phyloP scores from a whole-genome alignment of 108 stramenopile genomes.

The Fragilaria radians region DNA sequence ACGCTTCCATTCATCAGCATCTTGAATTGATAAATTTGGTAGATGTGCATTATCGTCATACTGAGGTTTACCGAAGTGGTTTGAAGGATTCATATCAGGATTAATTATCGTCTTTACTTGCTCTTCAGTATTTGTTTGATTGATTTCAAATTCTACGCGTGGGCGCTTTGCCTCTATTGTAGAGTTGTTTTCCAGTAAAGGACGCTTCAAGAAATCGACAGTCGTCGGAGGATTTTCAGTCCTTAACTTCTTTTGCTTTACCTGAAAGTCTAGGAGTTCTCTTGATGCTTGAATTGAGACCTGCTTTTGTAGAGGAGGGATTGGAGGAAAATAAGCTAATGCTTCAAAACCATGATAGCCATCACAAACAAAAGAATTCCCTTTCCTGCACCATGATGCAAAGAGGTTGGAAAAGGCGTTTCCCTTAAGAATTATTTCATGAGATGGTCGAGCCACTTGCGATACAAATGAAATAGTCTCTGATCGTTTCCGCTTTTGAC shows the following conservation, averaged over 20 bases:
- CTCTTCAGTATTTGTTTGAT: too few relatives aligned
- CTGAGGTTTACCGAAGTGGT: too few relatives aligned
- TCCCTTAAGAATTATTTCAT: neutral
- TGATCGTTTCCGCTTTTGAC: neutral
- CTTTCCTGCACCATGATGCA: conserved; percentile 6
- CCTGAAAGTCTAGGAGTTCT: neutral
- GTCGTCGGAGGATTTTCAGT: neutral
- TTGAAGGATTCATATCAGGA: too few relatives aligned
- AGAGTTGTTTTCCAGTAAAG: neutral
- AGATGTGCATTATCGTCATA: too few relatives aligned
- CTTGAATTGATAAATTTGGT: too few relatives aligned
- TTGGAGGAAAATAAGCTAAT: conserved; percentile 61
- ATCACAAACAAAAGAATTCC: conserved; percentile 14
- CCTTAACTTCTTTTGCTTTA: neutral
- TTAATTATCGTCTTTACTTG: too few relatives aligned
- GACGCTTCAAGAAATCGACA: neutral
- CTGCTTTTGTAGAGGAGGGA: conserved; percentile 31
- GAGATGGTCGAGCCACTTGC: neutral
- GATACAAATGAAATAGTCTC: neutral
- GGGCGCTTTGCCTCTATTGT: neutral
- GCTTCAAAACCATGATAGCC: conserved; percentile 56
- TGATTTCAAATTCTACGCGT: neutral
- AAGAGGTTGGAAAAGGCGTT: conserved; percentile 18
- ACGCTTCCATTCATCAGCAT: neutral
- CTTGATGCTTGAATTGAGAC: neutral